A percentile compares a stretch with the other conserved stretches of the same genome.
phyloP scores from a whole-genome alignment of 306 rosid species.

The Geum urbanum region DNA sequence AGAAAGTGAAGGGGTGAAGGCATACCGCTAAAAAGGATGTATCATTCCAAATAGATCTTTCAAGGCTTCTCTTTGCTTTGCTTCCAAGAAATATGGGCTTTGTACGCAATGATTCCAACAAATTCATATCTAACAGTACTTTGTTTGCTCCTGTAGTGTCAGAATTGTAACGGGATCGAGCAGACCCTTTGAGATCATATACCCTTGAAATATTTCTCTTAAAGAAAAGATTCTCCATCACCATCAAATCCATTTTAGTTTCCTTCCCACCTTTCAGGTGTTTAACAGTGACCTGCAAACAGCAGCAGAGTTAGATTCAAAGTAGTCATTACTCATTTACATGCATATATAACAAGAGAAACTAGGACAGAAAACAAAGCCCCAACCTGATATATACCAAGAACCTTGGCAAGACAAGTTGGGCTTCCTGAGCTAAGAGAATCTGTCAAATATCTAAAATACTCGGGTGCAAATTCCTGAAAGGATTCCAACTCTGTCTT shows the following conservation, averaged over 20 bases:
- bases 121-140: slow-evolving; percentile 86
- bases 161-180: slow-evolving; percentile 84
- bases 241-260: slow-evolving; percentile 86
- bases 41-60: slow-evolving; percentile 95
- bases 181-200: slow-evolving; percentile 96
- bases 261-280: slow-evolving; percentile 89
- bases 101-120: slow-evolving; percentile 80
- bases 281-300: slow-evolving; percentile 69
- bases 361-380: slow-evolving; percentile 1
- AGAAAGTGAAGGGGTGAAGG: slow-evolving; percentile 1
- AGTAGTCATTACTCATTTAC: neutral
- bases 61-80: slow-evolving; percentile 86
- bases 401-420: slow-evolving; percentile 93
- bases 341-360: neutral
- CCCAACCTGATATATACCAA: slow-evolving; percentile 88
- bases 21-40: slow-evolving; percentile 86
- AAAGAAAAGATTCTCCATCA: slow-evolving; percentile 96
- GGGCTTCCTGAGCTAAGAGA: slow-evolving; percentile 77
- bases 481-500: slow-evolving; percentile 92
- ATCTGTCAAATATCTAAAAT: slow-evolving; percentile 74
- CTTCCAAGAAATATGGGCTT: slow-evolving; percentile 96
- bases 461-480: slow-evolving; percentile 78
- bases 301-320: slow-evolving; percentile 15
- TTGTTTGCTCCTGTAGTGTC: slow-evolving; percentile 80
- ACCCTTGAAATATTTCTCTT: slow-evolving; percentile 78